Evolutionary conservation across 257 asterid genomes (phyloP), one percentile per base, ranked within the genome.

Genomic region (Penstemon davidsonii): DNA sequence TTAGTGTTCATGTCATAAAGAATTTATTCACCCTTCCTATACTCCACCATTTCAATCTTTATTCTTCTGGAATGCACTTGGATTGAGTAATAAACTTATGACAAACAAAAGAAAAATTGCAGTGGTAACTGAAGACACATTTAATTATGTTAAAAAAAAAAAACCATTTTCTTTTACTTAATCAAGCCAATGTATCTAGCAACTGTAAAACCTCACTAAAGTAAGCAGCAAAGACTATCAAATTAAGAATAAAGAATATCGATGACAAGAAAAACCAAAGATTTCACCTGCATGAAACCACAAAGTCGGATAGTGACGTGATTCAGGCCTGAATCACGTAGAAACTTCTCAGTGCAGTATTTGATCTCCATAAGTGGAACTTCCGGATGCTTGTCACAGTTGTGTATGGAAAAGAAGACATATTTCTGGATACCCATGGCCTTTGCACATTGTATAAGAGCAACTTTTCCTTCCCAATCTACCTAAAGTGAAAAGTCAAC

Each of bases 391-490:
- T 86, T 94, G 78, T 94, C 99, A 60, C 99, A 94, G 76, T 94
- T 94, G 82, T 94, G 99, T 64, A 94, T 94, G 62, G 99, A 94
- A 74, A 75, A 94, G 86, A 94, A 94, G 74, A 94, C 81, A 66
- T 66, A 94, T 45, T 90, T 90, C 66, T 91, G 96, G 64, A 94
- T 83, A 57, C 97, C 96, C 96, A 88, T 93, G 50, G 96, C 97
- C 86, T 88, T 90, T 54, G 97, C 97, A 79, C 97, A 90, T 80
- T 93, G 97, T 77, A 94, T 90, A 65, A 94, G 97, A 64, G 97
- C 97, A 83, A 88, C 93, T 78, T 91, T 94, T 73, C 99, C 99
- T 88, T 93, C 96, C 99, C 99, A 93, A 74, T 93, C 99, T 83
- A 93, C 99, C 99, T 93, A 88, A 78, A 87, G 78, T 68, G 69